Evolutionary conservation across 1,139 yeast genomes (phyloP).

Genomic region (Saccharomycopsis hybrid): DNA sequence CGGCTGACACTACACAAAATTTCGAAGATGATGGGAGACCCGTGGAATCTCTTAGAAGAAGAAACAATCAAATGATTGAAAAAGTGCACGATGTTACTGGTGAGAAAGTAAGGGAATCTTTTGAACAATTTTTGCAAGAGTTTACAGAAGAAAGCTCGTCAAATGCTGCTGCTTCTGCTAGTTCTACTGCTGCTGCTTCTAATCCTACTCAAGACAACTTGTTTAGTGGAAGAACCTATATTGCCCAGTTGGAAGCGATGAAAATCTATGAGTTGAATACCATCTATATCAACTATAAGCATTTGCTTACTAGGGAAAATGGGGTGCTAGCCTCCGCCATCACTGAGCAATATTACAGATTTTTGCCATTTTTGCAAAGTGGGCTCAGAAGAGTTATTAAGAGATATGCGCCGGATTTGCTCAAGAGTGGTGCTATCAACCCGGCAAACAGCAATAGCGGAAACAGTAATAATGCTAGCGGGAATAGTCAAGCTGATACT

Average conservation of each 20-base stretch:
- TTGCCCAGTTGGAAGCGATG: slow-evolving; percentile 80
- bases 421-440: slow-evolving; percentile 39
- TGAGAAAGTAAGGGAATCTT: slow-evolving; percentile 86
- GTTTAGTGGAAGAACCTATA: slow-evolving; percentile 54
- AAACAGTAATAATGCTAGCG: too few relatives aligned
- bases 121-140: slow-evolving; percentile 76
- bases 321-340: slow-evolving; percentile 90
- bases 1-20: background rate
- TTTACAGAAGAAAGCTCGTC: slow-evolving; percentile 35
- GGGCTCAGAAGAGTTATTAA: slow-evolving; percentile 72
- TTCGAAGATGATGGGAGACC: slow-evolving; percentile 14
- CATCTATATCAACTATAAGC: slow-evolving; percentile 78
- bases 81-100: slow-evolving; percentile 89
- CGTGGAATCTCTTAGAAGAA: slow-evolving; percentile 22
- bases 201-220: too few relatives aligned
- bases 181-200: too few relatives aligned
- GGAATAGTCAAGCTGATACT: slow-evolving; percentile 25
- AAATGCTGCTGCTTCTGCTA: slow-evolving; percentile 27
- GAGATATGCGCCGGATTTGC: slow-evolving; percentile 67
- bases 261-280: slow-evolving; percentile 70
- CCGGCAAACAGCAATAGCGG: slow-evolving; percentile 25
- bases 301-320: slow-evolving; percentile 66
- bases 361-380: slow-evolving; percentile 72
- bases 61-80: slow-evolving; percentile 61
- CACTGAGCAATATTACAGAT: slow-evolving; percentile 85